Conservation (phyloP, 768 basidiomycete species). For the Polyporus arcularius region DNA sequence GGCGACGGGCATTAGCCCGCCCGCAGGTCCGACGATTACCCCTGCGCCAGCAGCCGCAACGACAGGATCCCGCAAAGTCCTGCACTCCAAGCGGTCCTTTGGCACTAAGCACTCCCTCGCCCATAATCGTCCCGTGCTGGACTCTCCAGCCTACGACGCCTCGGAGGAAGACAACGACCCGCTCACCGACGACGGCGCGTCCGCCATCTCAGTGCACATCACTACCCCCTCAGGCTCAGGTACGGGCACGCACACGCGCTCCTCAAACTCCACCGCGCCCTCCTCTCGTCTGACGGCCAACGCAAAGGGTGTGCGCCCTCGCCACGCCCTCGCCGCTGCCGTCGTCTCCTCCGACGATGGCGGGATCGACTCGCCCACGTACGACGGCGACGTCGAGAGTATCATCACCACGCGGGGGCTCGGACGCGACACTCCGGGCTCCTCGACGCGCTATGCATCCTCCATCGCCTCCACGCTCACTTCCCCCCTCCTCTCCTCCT, state of each 20-base stretch:
- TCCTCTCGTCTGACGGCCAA: constrained; percentile 1
- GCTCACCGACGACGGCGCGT: constrained; percentile 69
- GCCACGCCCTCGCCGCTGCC: constrained; percentile 24
- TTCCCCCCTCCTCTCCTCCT: constrained; percentile 13
- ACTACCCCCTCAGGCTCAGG: constrained; percentile 17
- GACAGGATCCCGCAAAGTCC: constrained; percentile 20
- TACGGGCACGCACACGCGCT: constrained; percentile 10
- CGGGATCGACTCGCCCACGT: constrained; percentile 83
- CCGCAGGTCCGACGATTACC: background rate
- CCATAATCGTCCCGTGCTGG: constrained; percentile 22
- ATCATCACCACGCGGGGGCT: constrained; percentile 59
- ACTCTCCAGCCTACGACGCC: constrained; percentile 41
- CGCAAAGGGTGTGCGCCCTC: constrained; percentile 12
- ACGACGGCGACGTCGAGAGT: constrained; percentile 88
- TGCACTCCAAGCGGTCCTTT: constrained; percentile 62
- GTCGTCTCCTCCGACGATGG: constrained; percentile 69
- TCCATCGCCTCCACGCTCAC: constrained; percentile 22
- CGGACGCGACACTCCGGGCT: constrained; percentile 28
- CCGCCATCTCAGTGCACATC: constrained; percentile 49
- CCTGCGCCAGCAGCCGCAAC: background rate
- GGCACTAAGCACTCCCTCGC: constrained; percentile 40
- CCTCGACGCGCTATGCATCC: constrained; percentile 24
- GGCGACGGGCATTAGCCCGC: background rate
- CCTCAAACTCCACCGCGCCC: constrained; percentile 25
- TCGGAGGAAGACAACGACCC: constrained; percentile 91